phyloP scores from a whole-genome alignment of 139 green algal species.

The Tetraselmis chui region DNA sequence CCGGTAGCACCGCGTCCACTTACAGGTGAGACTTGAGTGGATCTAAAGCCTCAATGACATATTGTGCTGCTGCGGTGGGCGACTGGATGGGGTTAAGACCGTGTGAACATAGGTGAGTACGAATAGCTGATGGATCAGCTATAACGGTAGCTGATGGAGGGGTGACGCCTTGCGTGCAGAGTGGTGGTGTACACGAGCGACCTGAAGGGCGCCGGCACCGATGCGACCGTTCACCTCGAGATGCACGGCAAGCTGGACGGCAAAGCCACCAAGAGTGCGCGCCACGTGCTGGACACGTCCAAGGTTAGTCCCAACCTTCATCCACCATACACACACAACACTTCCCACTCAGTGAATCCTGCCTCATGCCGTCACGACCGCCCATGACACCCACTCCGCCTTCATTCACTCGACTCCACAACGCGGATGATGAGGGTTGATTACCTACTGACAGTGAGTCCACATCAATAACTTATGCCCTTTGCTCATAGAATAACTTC shows the following conservation, averaged over 20 bases:
- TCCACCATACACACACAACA: too few species aligned
- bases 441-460: too few species aligned
- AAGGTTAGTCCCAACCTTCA: background rate
- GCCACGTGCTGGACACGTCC: conserved; percentile 1
- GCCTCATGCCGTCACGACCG: too few species aligned
- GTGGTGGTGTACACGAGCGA: conserved; percentile 30
- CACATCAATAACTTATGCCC: too few species aligned
- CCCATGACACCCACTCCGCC: background rate
- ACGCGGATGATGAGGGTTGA: background rate
- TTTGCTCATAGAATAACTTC: conserved; percentile 9
- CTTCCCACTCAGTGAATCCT: too few species aligned
- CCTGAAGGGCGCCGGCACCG: conserved; percentile 38
- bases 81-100: too few species aligned
- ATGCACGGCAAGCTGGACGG: conserved; percentile 8
- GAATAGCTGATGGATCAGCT: too few species aligned
- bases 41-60: too few species aligned
- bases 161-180: conserved; percentile 14
- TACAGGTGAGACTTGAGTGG: conserved; percentile 14
- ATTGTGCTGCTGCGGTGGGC: too few species aligned
- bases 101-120: too few species aligned
- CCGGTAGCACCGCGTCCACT: conserved; percentile 24
- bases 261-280: background rate
- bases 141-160: conserved; percentile 11
- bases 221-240: conserved; percentile 32
- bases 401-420: background rate